Evolutionary conservation across 345 rosid species (phyloP).

Genomic region (Schrenkiella parvula): DNA sequence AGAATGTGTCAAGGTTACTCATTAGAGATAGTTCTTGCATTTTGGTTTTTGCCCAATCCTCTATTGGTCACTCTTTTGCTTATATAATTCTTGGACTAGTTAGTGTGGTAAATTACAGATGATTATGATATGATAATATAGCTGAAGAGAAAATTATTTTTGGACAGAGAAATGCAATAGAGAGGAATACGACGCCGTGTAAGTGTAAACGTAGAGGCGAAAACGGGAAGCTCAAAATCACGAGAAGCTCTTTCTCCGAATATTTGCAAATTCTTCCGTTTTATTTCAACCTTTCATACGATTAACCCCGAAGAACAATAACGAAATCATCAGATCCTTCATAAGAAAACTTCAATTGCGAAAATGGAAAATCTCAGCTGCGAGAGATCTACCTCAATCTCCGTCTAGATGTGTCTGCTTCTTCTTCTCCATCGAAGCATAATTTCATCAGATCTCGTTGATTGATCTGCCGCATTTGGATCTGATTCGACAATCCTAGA

Average conservation of each 20-base stretch:
- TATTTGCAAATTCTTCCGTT: no score
- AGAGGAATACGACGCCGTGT: neutral
- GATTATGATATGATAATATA: no score
- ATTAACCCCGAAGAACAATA: neutral
- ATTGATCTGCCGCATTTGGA: constrained; percentile 21
- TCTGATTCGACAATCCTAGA: constrained; percentile 15
- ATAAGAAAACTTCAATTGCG: neutral
- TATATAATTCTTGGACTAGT: no score
- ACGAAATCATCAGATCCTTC: constrained; percentile 13
- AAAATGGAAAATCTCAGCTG: constrained; percentile 7
- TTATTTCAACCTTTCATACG: neutral
- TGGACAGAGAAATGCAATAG: no score
- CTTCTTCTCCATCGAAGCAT: neutral
- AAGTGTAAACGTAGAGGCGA: neutral
- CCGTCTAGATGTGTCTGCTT: constrained; percentile 8
- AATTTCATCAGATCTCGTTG: constrained; percentile 19
- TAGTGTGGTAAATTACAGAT: no score
- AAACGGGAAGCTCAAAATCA: neutral
- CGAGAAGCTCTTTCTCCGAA: neutral
- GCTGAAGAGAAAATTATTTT: no score
- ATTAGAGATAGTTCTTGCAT: neutral
- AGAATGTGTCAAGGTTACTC: neutral
- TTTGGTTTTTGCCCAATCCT: no score
- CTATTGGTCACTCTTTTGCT: no score
- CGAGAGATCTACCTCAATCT: neutral